phyloP scores from a whole-genome alignment of 768 basidiomycete genomes.

The Symmetrospora coprosmae region DNA sequence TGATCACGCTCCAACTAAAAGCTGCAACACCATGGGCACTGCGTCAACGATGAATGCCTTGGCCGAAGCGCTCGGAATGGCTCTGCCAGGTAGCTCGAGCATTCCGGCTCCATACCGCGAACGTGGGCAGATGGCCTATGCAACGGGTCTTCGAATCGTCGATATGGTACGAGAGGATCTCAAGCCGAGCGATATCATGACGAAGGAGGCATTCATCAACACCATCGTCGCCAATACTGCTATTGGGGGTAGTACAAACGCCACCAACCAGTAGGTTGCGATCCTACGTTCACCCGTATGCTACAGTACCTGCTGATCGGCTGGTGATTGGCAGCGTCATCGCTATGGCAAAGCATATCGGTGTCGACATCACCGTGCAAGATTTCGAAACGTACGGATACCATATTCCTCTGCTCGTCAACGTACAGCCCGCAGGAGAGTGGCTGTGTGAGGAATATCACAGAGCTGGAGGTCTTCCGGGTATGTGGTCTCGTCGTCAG shows the following conservation, averaged over 20 bases:
- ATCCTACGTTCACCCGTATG: too few species aligned
- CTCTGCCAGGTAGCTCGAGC: conserved; percentile 34
- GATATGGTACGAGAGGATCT: conserved; percentile 36
- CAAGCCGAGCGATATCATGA: conserved; percentile 47
- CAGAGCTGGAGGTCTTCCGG: conserved; percentile 68
- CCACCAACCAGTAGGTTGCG: conserved; percentile 42
- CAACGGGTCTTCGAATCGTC: conserved; percentile 33
- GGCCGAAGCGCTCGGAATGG: conserved; percentile 37
- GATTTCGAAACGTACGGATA: conserved; percentile 72
- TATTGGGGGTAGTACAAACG: conserved; percentile 76
- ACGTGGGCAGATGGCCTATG: conserved; percentile 35
- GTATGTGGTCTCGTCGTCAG: neutral
- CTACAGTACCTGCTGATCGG: too few species aligned
- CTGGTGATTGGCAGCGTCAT: too few species aligned
- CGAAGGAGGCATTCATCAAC: conserved; percentile 61
- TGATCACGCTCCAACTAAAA: conserved; percentile 25
- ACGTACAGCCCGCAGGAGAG: conserved; percentile 69
- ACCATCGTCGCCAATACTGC: conserved; percentile 66
- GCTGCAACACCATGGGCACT: conserved; percentile 37
- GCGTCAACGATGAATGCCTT: conserved; percentile 37
- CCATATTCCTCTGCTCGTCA: conserved; percentile 69
- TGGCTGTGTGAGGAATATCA: conserved; percentile 87
- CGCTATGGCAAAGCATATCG: conserved; percentile 57
- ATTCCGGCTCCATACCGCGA: conserved; percentile 37
- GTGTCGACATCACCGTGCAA: conserved; percentile 59